Evolutionary conservation across 1,139 yeast genomes (phyloP).

Genomic region (Protomyces inundatus): DNA sequence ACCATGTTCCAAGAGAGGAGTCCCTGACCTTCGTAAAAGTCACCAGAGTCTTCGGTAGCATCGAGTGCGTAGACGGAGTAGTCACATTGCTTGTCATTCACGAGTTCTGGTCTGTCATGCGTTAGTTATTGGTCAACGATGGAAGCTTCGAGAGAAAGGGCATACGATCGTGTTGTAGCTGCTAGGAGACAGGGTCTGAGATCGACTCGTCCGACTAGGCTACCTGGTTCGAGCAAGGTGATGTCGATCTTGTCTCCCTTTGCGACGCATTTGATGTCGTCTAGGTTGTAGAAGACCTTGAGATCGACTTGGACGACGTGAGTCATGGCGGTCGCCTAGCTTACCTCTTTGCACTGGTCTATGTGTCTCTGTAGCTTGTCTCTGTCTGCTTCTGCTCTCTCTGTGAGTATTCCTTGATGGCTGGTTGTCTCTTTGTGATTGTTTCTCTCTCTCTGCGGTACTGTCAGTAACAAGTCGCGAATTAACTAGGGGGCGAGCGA

Average conservation of each 20-base stretch:
- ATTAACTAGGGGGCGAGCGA: no score
- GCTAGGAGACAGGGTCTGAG: not conserved
- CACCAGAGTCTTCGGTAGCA: conserved; percentile 19
- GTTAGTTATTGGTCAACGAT: not conserved
- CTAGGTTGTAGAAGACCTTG: not conserved
- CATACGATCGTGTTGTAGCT: not conserved
- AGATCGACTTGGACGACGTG: not conserved
- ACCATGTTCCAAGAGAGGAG: conserved; percentile 16
- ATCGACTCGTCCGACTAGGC: not conserved
- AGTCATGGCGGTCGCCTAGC: no score
- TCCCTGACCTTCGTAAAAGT: conserved; percentile 21
- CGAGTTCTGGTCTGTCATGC: conserved; percentile 5
- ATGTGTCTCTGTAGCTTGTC: no score
- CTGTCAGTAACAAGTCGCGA: no score
- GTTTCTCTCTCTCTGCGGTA: no score
- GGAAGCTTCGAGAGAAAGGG: no score
- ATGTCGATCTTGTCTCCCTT: not conserved
- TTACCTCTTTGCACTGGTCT: no score
- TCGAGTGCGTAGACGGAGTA: conserved; percentile 22
- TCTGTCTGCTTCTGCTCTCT: no score
- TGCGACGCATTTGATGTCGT: not conserved
- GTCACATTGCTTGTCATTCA: conserved; percentile 13
- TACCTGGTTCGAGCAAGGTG: not conserved
- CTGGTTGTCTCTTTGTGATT: no score
- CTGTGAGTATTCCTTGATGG: no score